phyloP scores from a whole-genome alignment of 371 early-diverging fungal species.

The Chytridium lagenaria region DNA sequence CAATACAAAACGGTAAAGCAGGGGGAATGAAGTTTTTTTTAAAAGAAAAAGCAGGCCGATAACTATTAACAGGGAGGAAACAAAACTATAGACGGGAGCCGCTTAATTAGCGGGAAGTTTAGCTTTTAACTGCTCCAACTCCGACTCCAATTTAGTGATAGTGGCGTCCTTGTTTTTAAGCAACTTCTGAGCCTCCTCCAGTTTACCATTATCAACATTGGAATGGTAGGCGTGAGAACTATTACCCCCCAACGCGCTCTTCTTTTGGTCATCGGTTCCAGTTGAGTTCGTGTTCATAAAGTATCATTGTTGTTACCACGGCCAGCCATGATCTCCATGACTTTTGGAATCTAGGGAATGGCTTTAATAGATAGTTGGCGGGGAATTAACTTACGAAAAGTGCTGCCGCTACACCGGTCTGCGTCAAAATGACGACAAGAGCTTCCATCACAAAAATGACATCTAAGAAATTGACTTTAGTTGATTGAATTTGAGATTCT shows the following conservation, averaged over 20 bases:
- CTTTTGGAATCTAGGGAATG: conserved; percentile 9
- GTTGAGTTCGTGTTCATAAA: neutral
- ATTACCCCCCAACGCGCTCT: too few species aligned
- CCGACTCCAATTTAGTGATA: too few species aligned
- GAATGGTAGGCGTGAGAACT: too few species aligned
- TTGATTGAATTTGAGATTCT: neutral
- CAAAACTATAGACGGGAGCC: too few species aligned
- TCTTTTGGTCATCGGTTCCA: too few species aligned
- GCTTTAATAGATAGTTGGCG: too few species aligned
- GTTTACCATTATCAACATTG: neutral
- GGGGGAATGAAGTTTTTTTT: too few species aligned
- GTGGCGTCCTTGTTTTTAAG: conserved; percentile 5
- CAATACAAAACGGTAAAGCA: too few species aligned
- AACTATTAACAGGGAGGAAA: too few species aligned
- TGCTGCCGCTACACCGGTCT: conserved; percentile 1
- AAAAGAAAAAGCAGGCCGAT: too few species aligned
- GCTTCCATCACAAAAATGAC: conserved; percentile 26
- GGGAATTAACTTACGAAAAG: neutral
- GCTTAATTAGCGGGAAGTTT: too few species aligned
- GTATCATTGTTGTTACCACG: conserved; percentile 20
- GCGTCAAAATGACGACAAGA: conserved; percentile 9
- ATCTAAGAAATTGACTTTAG: neutral
- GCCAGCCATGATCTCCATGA: conserved; percentile 18
- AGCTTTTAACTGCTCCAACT: too few species aligned
- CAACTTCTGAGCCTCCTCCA: neutral